Conservation (phyloP, 768 basidiomycete species). For the Suillus americanus region DNA sequence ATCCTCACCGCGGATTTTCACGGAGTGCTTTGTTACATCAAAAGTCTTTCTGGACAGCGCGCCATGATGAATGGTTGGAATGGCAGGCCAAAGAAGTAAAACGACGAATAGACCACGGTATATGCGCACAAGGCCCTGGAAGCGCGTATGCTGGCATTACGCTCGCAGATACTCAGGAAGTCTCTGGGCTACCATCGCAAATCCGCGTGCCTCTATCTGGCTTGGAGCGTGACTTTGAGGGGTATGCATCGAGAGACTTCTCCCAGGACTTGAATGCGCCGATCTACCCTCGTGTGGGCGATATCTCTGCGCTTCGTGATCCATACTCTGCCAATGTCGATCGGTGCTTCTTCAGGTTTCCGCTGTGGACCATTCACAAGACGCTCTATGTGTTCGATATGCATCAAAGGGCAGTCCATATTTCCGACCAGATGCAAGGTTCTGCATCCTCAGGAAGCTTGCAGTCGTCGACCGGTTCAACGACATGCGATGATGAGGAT, state of each 20-base stretch:
- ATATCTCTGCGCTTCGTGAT: conserved; percentile 58
- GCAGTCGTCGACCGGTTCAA: neutral
- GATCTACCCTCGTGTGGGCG: conserved; percentile 62
- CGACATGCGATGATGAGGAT: conserved; percentile 29
- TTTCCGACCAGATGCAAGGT: neutral
- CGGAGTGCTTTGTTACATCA: conserved; percentile 56
- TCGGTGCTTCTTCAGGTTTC: conserved; percentile 54
- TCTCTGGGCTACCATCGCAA: conserved; percentile 16
- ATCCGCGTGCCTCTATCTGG: conserved; percentile 27
- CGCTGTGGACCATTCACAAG: conserved; percentile 68
- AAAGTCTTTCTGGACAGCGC: conserved; percentile 62
- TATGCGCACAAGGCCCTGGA: conserved; percentile 5
- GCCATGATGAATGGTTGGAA: conserved; percentile 52
- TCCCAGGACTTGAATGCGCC: conserved; percentile 23
- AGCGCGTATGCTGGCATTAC: conserved; percentile 31
- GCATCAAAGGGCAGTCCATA: conserved; percentile 29
- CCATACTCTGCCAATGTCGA: conserved; percentile 57
- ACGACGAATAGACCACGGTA: conserved; percentile 10
- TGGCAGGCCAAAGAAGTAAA: conserved; percentile 23
- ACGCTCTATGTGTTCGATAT: conserved; percentile 64
- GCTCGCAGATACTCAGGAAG: neutral
- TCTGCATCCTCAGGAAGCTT: neutral
- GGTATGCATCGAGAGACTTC: conserved; percentile 7
- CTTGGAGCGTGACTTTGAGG: conserved; percentile 28
- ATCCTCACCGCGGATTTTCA: conserved; percentile 62